Base-by-base conservation (phyloP, 2,329 filamentous ascomycete species). In the Pestalotiopsis sp. region DNA sequence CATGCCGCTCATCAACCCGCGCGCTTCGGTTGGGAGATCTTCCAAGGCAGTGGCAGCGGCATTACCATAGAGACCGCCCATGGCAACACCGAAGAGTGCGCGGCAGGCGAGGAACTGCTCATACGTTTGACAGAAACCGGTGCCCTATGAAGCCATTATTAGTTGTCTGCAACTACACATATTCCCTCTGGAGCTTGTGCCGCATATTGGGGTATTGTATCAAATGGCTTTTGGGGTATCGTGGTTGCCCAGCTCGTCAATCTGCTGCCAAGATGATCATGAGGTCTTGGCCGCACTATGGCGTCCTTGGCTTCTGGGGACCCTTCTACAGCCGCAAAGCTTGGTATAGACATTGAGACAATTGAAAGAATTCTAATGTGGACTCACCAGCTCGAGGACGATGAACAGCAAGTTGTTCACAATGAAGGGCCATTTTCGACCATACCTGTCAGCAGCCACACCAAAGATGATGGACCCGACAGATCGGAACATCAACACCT, bases 21-120 rank as follows among this genome's bases (percentile, higher is more conserved):
- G 87, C 3, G 91, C 88, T 70, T 90, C 88, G 58, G 83, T 79
- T 4, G 91, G 92, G 69, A 90, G 88, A 74, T 93, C 92, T 76
- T 95, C 93, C 11, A 95, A 85, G 0, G 92, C 92, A 74, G 93
- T 95, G 4, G 92, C 92, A 11, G 92, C 91, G 1, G 91, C 92
- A 74, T 94, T 94, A 67, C 93, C 93, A 79, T 94, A 90, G 1
- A 95, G 73, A 72, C 93, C 93, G 52, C 93, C 93, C 93, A 95
- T 95, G 73, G 93, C 92, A 58, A 95, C 79, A 60, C 93, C 93
- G 75, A 95, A 95, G 3, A 95, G 82, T 57, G 90, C 89, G 55
- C 93, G 86, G 12, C 93, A 92, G 12, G 90, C 92, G 25, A 96
- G 83, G 76, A 95, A 95, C 72, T 93, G 88, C 63, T 83, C 75